Percentiles rank a stretch among this genome's conserved stretches.
Evolutionary conservation across 352 stramenopile species (phyloP).

Genomic region (Peronosclerospora sorghi): DNA sequence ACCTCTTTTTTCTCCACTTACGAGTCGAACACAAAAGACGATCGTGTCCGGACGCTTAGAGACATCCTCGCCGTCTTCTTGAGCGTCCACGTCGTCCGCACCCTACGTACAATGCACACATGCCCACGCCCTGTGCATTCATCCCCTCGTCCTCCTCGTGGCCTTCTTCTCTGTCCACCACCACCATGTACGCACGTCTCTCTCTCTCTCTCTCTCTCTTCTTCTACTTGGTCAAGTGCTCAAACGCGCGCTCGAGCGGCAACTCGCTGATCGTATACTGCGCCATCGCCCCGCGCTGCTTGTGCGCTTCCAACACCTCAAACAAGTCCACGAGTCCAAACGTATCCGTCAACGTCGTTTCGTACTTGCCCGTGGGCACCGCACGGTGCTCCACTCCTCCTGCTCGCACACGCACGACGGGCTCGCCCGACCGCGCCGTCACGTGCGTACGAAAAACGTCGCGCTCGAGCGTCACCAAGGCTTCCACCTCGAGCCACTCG

Average conservation of each 20-base stretch:
- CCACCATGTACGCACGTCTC: no score
- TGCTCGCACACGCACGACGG: conserved; percentile 33
- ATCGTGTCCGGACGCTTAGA: no score
- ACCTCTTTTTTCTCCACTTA: no score
- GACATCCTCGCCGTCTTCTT: no score
- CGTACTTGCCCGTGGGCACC: conserved; percentile 48
- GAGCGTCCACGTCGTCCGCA: no score
- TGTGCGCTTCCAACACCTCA: conserved; percentile 60
- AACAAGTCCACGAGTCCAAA: conserved; percentile 78
- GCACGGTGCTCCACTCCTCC: conserved; percentile 44
- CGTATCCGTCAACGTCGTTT: conserved; percentile 49
- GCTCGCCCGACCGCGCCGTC: conserved; percentile 27
- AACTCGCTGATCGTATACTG: conserved; percentile 89
- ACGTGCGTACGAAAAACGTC: conserved; percentile 40
- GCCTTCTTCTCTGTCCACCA: no score
- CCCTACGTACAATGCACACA: no score
- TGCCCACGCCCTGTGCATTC: no score
- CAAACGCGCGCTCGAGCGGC: conserved; percentile 89
- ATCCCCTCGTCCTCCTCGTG: no score
- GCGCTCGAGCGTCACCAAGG: conserved; percentile 44
- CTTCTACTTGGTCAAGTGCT: conserved; percentile 90
- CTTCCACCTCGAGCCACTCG: conserved; percentile 66
- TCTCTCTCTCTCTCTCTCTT: no score
- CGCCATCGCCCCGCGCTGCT: conserved; percentile 56
- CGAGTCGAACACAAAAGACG: no score